Evolutionary conservation across 2,329 filamentous ascomycete species (phyloP), one percentile per base, ranked within the genome.

Genomic region (Pseudopithomyces maydicus): DNA sequence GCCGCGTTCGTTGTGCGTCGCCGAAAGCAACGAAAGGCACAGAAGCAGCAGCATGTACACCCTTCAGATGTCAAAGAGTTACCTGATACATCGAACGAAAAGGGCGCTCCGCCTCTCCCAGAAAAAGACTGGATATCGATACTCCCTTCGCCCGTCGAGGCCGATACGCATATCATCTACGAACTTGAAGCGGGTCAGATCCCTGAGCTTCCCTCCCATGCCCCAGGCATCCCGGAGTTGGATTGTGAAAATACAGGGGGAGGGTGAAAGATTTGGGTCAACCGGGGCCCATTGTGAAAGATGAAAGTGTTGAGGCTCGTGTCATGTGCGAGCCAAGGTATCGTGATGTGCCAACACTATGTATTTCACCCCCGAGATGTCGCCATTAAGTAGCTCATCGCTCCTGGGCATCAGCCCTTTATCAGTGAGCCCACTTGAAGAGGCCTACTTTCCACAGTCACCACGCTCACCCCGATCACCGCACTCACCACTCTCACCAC

Each of bases 1-100:
- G 62, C 67, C 8, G 59, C 63, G 51, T 62, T 66, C 42, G 65
- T 61, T 39, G 50, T 66, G 51, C 62, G 59, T 44, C 67, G 66
- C 44, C 62, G 67, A 12, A 65, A 62, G 29, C 57, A 44, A 6
- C 23, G 55, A 10, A 42, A 51, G 26, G 60, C 45, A 38, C 52
- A 43, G 53, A 49, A 50, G 22, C 56, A 35, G 50, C 54, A 35
- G 50, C 54, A 38, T 52, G 54, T 19, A 26, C 33, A 19, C 46
- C 14, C 38, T 43, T n/a, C 39, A 42, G 57, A 43, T 32, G 29
- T 10, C 15, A 47, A 52, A 49, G 59, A 54, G 29, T 44, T 55
- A 8, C 45, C 54, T 4, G 49, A 53, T 1, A 62, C 54, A 55
- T 48, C 56, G 6, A 52, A 65, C 19, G 64, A 68, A 29, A 68